Conservation (phyloP, 2,329 filamentous ascomycete genomes). For the Nannizziopsis barbatae region DNA sequence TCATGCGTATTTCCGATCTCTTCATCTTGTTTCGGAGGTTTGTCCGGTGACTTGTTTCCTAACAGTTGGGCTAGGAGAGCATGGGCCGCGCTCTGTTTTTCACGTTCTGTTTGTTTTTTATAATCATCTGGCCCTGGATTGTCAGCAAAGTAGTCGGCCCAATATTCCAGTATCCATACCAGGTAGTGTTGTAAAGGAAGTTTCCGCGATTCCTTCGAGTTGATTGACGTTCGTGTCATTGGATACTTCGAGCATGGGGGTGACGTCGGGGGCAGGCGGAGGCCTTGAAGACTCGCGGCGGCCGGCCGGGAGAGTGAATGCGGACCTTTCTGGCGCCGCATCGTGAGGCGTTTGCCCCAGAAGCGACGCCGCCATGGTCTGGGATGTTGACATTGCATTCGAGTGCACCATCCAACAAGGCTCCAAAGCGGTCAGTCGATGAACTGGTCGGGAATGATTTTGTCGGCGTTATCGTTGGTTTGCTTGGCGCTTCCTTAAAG, state of each 20-base stretch:
- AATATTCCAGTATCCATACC: conserved; percentile 7
- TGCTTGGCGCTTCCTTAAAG: background rate
- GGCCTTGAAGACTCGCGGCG: conserved; percentile 14
- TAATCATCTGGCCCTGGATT: conserved; percentile 16
- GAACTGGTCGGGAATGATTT: conserved; percentile 9
- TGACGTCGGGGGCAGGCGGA: conserved; percentile 22
- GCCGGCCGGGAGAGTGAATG: conserved; percentile 28
- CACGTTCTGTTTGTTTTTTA: conserved; percentile 23
- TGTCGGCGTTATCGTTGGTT: conserved; percentile 9
- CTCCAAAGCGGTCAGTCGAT: conserved; percentile 8
- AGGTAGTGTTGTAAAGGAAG: conserved; percentile 23
- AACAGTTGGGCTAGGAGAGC: conserved; percentile 34
- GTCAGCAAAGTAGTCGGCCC: conserved; percentile 6
- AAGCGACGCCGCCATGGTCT: conserved; percentile 39
- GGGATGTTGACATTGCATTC: conserved; percentile 37
- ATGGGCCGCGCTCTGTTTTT: conserved; percentile 33
- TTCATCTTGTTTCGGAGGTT: conserved; percentile 7
- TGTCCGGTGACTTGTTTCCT: conserved; percentile 23
- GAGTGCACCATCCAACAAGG: conserved; percentile 16
- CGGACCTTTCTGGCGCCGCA: conserved; percentile 31
- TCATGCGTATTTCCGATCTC: background rate
- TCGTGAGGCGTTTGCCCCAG: conserved; percentile 37
- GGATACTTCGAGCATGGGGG: conserved; percentile 23
- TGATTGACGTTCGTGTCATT: conserved; percentile 19
- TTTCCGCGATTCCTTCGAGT: conserved; percentile 24